Evolutionary conservation across 164 flowering plant species (phyloP).

Genomic region (Vitis riparia): DNA sequence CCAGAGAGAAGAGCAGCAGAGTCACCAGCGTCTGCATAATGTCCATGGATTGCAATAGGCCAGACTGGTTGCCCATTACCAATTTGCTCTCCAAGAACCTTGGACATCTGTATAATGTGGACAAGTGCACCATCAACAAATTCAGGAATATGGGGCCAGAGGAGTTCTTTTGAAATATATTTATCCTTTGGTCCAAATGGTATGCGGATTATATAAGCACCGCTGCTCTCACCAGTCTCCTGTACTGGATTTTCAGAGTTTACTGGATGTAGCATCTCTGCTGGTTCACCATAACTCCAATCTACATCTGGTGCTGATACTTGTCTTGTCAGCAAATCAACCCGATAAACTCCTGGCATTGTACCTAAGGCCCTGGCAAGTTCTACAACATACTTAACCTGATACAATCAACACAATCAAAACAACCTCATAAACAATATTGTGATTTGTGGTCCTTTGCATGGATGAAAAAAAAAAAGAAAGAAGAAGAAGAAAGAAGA

Average conservation of each 20-base stretch:
- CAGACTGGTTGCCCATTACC: constrained; percentile 67
- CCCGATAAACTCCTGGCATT: constrained; percentile 94
- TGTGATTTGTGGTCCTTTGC: too few species aligned
- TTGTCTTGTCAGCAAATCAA: constrained; percentile 90
- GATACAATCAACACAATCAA: constrained; percentile 3
- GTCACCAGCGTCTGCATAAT: constrained; percentile 87
- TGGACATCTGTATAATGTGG: constrained; percentile 73
- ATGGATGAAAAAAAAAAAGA: background rate
- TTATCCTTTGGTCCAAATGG: constrained; percentile 79
- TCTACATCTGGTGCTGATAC: constrained; percentile 78
- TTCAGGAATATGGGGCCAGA: constrained; percentile 82
- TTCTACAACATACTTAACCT: constrained; percentile 97
- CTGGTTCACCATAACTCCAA: constrained; percentile 86
- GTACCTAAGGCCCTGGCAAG: constrained; percentile 85
- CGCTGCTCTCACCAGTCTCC: constrained; percentile 72
- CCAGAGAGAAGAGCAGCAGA: constrained; percentile 76
- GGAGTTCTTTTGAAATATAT: constrained; percentile 59
- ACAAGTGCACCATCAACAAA: constrained; percentile 77
- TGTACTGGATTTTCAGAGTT: constrained; percentile 32
- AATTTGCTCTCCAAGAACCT: constrained; percentile 69
- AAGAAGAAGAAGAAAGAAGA: background rate
- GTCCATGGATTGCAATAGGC: constrained; percentile 84
- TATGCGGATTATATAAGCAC: constrained; percentile 74
- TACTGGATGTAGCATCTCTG: constrained; percentile 57
- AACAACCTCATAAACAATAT: too few species aligned